Conservation (phyloP, 2,329 filamentous ascomycete species). For the Rutstroemia sp. region DNA sequence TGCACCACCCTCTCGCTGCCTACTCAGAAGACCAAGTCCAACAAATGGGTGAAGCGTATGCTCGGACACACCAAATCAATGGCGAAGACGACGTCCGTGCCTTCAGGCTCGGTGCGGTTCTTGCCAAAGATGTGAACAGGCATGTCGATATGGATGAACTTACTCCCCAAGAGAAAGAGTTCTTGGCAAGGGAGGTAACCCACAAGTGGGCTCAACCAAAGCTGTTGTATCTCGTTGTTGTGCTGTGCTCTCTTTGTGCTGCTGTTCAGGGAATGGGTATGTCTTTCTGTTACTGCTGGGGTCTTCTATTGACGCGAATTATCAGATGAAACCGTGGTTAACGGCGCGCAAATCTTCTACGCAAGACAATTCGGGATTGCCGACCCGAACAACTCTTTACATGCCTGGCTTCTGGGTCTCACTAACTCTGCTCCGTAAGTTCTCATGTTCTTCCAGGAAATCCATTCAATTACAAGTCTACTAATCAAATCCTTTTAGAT, state of each 20-base stretch:
- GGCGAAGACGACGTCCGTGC: conserved; percentile 49
- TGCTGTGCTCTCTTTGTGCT: conserved; percentile 48
- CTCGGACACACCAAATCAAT: conserved; percentile 44
- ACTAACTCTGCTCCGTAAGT: conserved; percentile 46
- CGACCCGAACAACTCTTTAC: conserved; percentile 35
- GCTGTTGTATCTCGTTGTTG: conserved; percentile 26
- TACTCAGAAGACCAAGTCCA: background rate
- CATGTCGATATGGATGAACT: conserved; percentile 42
- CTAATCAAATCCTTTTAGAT: conserved; percentile 44
- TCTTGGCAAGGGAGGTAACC: conserved; percentile 52
- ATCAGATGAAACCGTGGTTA: conserved; percentile 58
- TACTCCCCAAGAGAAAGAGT: conserved; percentile 48
- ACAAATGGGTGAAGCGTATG: conserved; percentile 41
- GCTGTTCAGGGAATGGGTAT: conserved; percentile 44
- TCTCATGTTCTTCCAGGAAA: background rate
- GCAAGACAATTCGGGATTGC: conserved; percentile 52
- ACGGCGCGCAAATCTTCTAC: conserved; percentile 62
- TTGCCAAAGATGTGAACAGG: conserved; percentile 39
- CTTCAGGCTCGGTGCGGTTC: conserved; percentile 51
- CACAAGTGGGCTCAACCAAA: conserved; percentile 63
- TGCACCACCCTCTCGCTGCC: background rate
- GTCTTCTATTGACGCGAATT: no score
- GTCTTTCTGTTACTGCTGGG: background rate
- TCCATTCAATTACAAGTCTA: background rate
- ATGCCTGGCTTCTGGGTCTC: conserved; percentile 53